Conservation (phyloP, 768 basidiomycete genomes). For the Wakefieldia striispora region DNA sequence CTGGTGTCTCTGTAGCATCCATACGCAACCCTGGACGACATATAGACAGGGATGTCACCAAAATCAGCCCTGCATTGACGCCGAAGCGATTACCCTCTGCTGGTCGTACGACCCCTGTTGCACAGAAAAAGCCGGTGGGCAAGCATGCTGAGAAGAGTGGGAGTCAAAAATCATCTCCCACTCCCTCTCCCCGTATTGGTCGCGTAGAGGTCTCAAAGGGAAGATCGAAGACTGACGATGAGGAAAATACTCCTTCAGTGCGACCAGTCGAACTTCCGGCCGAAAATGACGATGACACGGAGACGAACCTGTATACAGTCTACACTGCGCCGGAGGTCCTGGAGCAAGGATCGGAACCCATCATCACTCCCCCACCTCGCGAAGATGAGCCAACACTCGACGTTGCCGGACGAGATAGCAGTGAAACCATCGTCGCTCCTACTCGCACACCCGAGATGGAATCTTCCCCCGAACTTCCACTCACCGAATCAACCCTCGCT, state of each 20-base stretch:
- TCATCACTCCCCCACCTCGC: conserved; percentile 5
- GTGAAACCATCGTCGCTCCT: conserved; percentile 27
- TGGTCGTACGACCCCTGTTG: conserved; percentile 23
- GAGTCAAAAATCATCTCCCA: conserved; percentile 10
- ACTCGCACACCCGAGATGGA: conserved; percentile 19
- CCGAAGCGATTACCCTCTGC: conserved; percentile 22
- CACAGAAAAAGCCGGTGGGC: conserved; percentile 18
- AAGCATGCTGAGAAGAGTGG: conserved; percentile 16
- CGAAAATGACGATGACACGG: conserved; percentile 40
- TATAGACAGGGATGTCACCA: conserved; percentile 19
- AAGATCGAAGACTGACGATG: conserved; percentile 34
- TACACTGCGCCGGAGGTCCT: conserved; percentile 19
- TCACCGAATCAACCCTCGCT: conserved; percentile 26
- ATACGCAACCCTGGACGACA: conserved; percentile 27
- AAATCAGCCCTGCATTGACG: conserved; percentile 20
- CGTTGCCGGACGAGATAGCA: conserved; percentile 22
- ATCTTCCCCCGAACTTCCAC: conserved; percentile 13
- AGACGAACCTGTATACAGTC: conserved; percentile 19
- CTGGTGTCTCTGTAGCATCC: conserved; percentile 26
- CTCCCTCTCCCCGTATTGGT: conserved; percentile 16
- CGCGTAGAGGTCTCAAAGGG: conserved; percentile 20
- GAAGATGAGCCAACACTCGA: conserved; percentile 18
- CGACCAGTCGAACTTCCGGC: conserved; percentile 33
- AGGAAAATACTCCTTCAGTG: conserved; percentile 15
- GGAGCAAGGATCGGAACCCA: conserved; percentile 7